Evolutionary conservation across 176 grass and related monocot genomes (phyloP).

Genomic region (barley (Hordeum vulgare)): DNA sequence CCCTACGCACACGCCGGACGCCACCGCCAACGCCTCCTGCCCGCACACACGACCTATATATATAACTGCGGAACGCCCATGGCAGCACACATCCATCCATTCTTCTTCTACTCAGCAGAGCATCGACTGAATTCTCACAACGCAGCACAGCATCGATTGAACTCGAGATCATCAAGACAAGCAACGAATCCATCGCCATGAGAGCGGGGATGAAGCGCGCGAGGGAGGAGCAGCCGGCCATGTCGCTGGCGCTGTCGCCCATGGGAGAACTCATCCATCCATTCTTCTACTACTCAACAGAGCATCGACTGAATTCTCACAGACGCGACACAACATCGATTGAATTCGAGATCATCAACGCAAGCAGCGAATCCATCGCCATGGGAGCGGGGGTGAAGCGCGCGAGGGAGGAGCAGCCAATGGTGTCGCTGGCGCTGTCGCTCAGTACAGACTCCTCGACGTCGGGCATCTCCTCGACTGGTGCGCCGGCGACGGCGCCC

Average conservation of each 20-base stretch:
- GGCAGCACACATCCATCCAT: too few species aligned
- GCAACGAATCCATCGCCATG: too few species aligned
- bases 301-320: not conserved
- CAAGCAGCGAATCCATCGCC: not conserved
- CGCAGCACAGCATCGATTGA: too few species aligned
- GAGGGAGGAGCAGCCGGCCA: too few species aligned
- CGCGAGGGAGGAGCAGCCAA: not conserved
- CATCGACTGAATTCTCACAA: too few species aligned
- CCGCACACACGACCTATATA: not conserved
- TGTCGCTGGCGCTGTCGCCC: too few species aligned
- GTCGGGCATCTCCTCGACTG: not conserved
- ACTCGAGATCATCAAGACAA: too few species aligned
- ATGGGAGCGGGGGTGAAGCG: not conserved
- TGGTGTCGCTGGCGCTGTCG: not conserved
- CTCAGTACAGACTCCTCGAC: not conserved
- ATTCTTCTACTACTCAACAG: too few species aligned
- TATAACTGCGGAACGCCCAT: not conserved
- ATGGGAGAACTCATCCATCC: too few species aligned
- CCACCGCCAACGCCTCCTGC: too few species aligned
- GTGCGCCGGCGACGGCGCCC: not conserved
- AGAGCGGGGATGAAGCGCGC: too few species aligned
- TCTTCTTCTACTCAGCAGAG: too few species aligned
- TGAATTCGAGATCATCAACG: not conserved
- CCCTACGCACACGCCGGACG: not conserved
- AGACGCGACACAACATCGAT: not conserved